Evolutionary conservation across 2,329 filamentous ascomycete species (phyloP).

Genomic region (Diaporthe nobilis): DNA sequence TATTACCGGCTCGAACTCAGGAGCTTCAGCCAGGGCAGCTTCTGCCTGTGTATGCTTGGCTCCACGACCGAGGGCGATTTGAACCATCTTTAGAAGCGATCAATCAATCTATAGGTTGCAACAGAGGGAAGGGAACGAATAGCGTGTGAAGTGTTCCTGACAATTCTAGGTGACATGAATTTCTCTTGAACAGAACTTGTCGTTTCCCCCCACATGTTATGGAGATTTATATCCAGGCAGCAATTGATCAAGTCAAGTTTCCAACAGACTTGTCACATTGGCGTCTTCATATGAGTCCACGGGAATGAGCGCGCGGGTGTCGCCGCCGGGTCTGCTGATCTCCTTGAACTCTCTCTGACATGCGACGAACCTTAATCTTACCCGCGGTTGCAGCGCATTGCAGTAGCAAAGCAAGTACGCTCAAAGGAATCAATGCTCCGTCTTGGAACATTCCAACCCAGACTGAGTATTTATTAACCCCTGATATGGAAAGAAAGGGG

Average conservation of each 20-base stretch:
- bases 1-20: conserved; percentile 66
- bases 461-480: background rate
- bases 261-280: background rate
- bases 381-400: no score
- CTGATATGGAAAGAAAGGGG: background rate
- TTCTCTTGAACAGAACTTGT: background rate
- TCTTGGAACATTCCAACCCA: background rate
- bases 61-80: conserved; percentile 7
- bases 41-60: conserved; percentile 49
- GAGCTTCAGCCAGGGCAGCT: conserved; percentile 59
- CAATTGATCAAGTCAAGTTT: background rate
- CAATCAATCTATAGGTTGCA: background rate
- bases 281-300: background rate
- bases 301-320: background rate
- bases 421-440: background rate
- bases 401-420: background rate
- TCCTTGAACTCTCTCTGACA: conserved; percentile 6
- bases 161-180: background rate
- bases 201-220: background rate
- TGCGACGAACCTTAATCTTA: conserved; percentile 17
- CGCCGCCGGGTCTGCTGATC: conserved; percentile 10
- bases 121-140: background rate
- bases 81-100: conserved; percentile 1
- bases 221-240: background rate
- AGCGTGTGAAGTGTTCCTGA: background rate